A percentile compares a stretch with the other conserved stretches of the same genome.
These are phyloP conservation scores for Narthecium ossifragum DNA, from an alignment of 106 monocot species.

Conservation along the genomic window DNA sequence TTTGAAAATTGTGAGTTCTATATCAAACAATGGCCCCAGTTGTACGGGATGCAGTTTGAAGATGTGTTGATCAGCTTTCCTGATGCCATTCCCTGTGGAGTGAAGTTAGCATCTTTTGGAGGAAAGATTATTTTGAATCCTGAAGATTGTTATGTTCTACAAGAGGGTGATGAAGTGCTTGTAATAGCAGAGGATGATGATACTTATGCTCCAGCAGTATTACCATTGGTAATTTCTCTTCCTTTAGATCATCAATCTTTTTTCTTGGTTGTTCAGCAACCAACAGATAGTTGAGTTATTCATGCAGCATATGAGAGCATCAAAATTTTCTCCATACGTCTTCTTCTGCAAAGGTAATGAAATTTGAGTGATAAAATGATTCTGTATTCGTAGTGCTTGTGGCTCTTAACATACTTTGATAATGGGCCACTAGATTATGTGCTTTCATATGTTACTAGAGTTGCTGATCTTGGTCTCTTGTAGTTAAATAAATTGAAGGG, in stretches of 20 bases:
- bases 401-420: too few species aligned
- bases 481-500: too few species aligned
- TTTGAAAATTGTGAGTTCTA: conserved; percentile 79
- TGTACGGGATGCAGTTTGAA: conserved; percentile 60
- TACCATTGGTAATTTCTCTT: conserved; percentile 36
- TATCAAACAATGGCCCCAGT: conserved; percentile 65
- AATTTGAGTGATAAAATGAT: too few species aligned
- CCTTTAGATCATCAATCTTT: background rate
- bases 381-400: too few species aligned
- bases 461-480: too few species aligned
- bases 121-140: conserved; percentile 70
- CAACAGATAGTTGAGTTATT: too few species aligned
- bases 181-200: conserved; percentile 79
- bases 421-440: too few species aligned
- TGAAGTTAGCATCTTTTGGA: conserved; percentile 45
- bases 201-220: conserved; percentile 45
- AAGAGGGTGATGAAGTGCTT: conserved; percentile 67
- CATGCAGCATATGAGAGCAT: too few species aligned
- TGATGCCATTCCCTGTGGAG: conserved; percentile 68
- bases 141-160: conserved; percentile 58
- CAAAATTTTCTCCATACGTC: too few species aligned
- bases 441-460: too few species aligned
- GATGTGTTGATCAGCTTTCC: conserved; percentile 67
- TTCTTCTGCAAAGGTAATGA: too few species aligned
- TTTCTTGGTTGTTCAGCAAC: too few species aligned